phyloP scores from a whole-genome alignment of 139 green algal genomes.

The Pseudopediastrum boryanum region DNA sequence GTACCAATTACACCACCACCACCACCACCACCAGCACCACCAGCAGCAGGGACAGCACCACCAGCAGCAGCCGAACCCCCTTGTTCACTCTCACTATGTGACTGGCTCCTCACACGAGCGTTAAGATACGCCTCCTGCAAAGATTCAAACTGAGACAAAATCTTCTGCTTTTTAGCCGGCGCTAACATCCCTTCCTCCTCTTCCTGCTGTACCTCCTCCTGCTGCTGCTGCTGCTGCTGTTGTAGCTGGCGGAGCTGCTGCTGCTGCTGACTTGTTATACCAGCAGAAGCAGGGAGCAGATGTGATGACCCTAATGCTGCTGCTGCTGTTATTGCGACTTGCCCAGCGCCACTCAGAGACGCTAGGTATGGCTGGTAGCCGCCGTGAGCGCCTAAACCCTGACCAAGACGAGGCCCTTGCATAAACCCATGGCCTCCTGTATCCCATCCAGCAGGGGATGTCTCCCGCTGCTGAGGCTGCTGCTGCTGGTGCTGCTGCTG shows the following conservation, averaged over 20 bases:
- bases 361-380: not conserved
- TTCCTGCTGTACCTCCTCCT: not conserved
- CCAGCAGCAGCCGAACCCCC: no score
- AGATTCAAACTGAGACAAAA: conserved; percentile 74
- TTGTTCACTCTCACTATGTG: no score
- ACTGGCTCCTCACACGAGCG: conserved; percentile 2
- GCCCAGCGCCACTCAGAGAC: not conserved
- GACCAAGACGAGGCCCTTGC: conserved; percentile 10
- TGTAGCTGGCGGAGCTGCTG: not conserved
- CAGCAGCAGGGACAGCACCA: no score
- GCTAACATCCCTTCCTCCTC: conserved; percentile 25
- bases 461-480: not conserved
- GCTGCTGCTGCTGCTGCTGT: conserved; percentile 39
- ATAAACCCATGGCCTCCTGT: no score
- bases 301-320: not conserved
- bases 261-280: not conserved
- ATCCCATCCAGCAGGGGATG: no score
- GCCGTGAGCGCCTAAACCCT: conserved; percentile 16
- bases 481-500: not conserved
- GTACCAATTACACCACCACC: no score
- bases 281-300: not conserved
- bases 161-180: conserved; percentile 60
- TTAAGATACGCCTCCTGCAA: conserved; percentile 75
- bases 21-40: conserved; percentile 10
- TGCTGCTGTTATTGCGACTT: conserved; percentile 29